phyloP scores from a whole-genome alignment of 2,329 filamentous ascomycete genomes.

The Plenodomus tracheiphilus region DNA sequence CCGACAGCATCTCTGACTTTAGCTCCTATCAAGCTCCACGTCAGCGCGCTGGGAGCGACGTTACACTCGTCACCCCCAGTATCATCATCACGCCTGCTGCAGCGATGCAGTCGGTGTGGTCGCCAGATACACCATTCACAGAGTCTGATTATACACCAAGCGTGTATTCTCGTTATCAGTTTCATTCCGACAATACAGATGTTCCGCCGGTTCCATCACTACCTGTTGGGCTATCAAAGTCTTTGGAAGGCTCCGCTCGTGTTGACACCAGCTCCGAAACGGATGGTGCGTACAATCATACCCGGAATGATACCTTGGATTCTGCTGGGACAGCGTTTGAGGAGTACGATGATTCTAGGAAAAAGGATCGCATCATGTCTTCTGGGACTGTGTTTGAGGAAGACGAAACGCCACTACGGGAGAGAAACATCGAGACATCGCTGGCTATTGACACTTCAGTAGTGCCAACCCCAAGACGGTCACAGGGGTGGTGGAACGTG shows the following conservation, averaged over 20 bases:
- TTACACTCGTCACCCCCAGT: conserved; percentile 50
- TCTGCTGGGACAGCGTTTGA: conserved; percentile 48
- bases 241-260: conserved; percentile 1
- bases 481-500: conserved; percentile 77
- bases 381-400: conserved; percentile 73
- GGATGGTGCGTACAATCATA: conserved; percentile 14
- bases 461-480: conserved; percentile 59
- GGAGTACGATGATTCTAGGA: conserved; percentile 53
- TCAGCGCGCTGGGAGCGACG: conserved; percentile 44
- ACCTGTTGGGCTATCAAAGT: conserved; percentile 22
- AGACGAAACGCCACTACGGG: conserved; percentile 53
- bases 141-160: conserved; percentile 62
- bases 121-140: conserved; percentile 60
- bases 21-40: conserved; percentile 34
- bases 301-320: conserved; percentile 38
- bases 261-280: neutral
- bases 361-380: conserved; percentile 52
- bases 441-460: conserved; percentile 42
- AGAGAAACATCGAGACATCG: conserved; percentile 33
- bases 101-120: conserved; percentile 59
- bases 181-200: conserved; percentile 39
- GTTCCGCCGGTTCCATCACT: conserved; percentile 57
- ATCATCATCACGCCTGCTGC: conserved; percentile 59
- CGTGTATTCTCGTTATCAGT: conserved; percentile 62
- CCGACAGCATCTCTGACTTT: conserved; percentile 52